Evolutionary conservation across 441 rosid genomes (phyloP).

Genomic region (California macrophylla): DNA sequence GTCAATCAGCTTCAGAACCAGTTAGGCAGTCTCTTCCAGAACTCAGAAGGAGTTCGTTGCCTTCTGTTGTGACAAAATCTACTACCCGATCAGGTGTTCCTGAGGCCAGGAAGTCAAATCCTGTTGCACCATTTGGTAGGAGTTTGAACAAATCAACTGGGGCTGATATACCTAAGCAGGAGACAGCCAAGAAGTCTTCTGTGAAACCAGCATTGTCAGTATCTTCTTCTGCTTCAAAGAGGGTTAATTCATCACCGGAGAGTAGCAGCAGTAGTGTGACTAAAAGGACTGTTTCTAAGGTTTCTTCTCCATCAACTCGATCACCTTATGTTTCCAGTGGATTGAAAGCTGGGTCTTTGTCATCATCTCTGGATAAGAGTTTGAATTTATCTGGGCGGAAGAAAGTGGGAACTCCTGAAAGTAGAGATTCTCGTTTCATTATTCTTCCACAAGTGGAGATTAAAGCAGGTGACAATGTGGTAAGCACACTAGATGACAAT

Average conservation of each 20-base stretch:
- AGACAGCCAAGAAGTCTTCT: constrained; percentile 35
- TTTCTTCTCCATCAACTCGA: constrained; percentile 53
- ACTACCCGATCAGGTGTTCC: constrained; percentile 33
- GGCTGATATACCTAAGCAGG: constrained; percentile 42
- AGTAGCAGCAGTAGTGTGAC: constrained; percentile 49
- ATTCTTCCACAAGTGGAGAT: constrained; percentile 91
- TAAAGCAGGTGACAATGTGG: constrained; percentile 92
- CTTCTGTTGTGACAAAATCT: constrained; percentile 53
- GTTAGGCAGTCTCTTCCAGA: constrained; percentile 77
- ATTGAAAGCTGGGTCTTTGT: constrained; percentile 48
- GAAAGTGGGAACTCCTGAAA: constrained; percentile 54
- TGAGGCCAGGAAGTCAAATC: constrained; percentile 40
- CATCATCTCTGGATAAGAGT: constrained; percentile 57
- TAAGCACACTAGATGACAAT: constrained; percentile 25
- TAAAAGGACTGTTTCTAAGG: constrained; percentile 50
- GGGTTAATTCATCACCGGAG: constrained; percentile 49
- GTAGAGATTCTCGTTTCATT: constrained; percentile 64
- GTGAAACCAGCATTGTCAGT: constrained; percentile 40
- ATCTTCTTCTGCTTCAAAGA: constrained; percentile 54
- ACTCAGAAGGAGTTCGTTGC: constrained; percentile 57
- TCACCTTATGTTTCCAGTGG: constrained; percentile 71
- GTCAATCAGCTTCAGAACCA: constrained; percentile 36
- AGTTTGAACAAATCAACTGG: constrained; percentile 48
- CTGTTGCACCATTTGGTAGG: constrained; percentile 39
- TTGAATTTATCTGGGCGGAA: constrained; percentile 62